Conservation (phyloP, 805 yeast species). For the Wickerhamiella galacta region DNA sequence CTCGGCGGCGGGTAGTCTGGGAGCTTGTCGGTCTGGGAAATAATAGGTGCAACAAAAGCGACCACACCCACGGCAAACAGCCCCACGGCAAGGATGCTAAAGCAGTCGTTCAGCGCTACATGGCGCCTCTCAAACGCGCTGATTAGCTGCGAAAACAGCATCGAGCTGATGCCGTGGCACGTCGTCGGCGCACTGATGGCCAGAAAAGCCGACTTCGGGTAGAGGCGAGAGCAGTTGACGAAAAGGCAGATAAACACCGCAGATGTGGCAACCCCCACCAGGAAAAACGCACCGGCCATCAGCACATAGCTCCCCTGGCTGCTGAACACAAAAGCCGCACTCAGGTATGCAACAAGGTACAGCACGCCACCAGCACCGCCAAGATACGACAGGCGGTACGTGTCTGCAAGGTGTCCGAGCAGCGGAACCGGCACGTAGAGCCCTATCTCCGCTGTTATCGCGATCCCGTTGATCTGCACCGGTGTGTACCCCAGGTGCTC, state of each 20-base stretch:
- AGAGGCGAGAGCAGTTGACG: slow-evolving; percentile 75
- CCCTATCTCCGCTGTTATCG: slow-evolving; percentile 61
- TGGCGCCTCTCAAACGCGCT: slow-evolving; percentile 3
- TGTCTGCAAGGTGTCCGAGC: slow-evolving; percentile 66
- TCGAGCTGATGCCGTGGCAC: slow-evolving; percentile 67
- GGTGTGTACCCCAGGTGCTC: slow-evolving; percentile 43
- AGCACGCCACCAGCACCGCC: slow-evolving; percentile 43
- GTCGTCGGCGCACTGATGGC: slow-evolving; percentile 82
- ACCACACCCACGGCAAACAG: slow-evolving; percentile 14
- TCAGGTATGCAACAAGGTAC: slow-evolving; percentile 52
- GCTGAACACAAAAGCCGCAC: slow-evolving; percentile 27
- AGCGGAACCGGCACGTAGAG: slow-evolving; percentile 73
- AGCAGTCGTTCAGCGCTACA: slow-evolving; percentile 5
- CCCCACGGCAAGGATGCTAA: slow-evolving; percentile 12
- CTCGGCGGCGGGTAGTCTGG: slow-evolving; percentile 7
- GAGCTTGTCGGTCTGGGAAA: slow-evolving; percentile 9
- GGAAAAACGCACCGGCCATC: slow-evolving; percentile 19
- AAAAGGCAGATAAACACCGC: slow-evolving; percentile 22
- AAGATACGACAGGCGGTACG: slow-evolving; percentile 65
- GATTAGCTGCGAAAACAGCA: slow-evolving; percentile 50
- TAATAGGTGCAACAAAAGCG: slow-evolving; percentile 14
- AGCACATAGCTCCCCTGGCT: slow-evolving; percentile 10
- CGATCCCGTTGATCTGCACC: slow-evolving; percentile 52
- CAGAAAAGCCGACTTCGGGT: slow-evolving; percentile 56
- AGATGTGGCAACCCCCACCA: slow-evolving; percentile 26